Evolutionary conservation across 2,329 filamentous ascomycete species (phyloP), one percentile per base, ranked within the genome.

Genomic region (Neofusicoccum laricinum): DNA sequence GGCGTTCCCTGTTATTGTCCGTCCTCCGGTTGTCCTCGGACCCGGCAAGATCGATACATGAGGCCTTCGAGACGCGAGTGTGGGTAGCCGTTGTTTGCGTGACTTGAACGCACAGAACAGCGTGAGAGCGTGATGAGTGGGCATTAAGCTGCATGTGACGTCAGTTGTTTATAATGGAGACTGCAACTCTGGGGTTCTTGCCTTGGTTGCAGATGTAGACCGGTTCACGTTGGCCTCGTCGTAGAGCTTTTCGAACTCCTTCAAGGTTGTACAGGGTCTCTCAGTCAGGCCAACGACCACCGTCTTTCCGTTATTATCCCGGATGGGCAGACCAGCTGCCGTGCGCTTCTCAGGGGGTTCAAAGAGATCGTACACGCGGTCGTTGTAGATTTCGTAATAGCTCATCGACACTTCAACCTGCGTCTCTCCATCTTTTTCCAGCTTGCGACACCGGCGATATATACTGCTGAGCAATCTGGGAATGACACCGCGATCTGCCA

Each of bases 311-410:
- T 90, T 89, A 72, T 93, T 93, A 72, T 97, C 93, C 30, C 93
- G 86, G 25, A 97, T 85, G 1, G 91, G 91, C 30, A 97, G 80
- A 0, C 93, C 93, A 0, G 90, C 85, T 1, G 91, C 82, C 0
- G 90, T 93, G 58, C 95, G 90, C 80, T 93, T 96, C 76, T 97
- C 93, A 0, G 89, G 90, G 0, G 92, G 83, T 75, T 97, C 91
- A 69, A 97, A 92, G 36, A 97, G 81, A 75, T 97, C 93, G 72
- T 89, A 97, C 19, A 97, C 93, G 75, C 94, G 94, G 80, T 97
- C 93, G 76, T 96, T 97, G 79, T 97, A 97, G 69, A 97, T 97
- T 76, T 97, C 93, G 79, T 96, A 97, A 79, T 97, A 97, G 32
- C 91, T 93, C 72, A 97, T 84, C 12, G 87, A 83, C 15, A 97